Base-by-base conservation (phyloP, 2,329 filamentous ascomycete genomes). In the Hypoxylon sp. region DNA sequence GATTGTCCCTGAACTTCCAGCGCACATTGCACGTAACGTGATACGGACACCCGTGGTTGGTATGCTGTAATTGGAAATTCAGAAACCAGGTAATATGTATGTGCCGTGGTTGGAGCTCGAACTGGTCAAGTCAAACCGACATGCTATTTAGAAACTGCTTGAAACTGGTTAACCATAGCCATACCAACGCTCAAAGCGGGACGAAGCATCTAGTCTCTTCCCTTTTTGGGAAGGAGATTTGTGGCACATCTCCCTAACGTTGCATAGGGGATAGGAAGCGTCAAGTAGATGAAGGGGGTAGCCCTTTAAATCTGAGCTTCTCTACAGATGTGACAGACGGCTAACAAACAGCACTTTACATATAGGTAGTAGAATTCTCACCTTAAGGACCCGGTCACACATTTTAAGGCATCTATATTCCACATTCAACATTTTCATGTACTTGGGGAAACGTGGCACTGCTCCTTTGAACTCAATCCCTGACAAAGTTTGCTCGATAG, bases 271-370 rank as follows among this genome's bases (percentile, higher is more conserved):
- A 63, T 48, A 63, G 41, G 65, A 65, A 51, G 69, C 70, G 43
- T 73, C 71, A 73, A 60, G 49, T 74, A 74, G 65, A 73, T 71
- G 65, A 74, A 63, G 58, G 57, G 58, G 62, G 62, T 38, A 58
- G 23, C 65, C 58, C 48, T 55, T 64, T 23, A 51, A 70, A 72
- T 71, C 67, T 61, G 65, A 69, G 66, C 57, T 34, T 63, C 57
- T 64, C 30, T 60, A 43, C 38, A 63, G 23, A 58, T 61, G 56
- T 55, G 55, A 63, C 59, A 63, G 59, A 65, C 65, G 63, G 50
- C 52, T 43, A 49, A 49, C 55, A 49, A 63, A 67, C 66, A 55
- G 57, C 56, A 63, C 46, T 58, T 56, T 11, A 43, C 46, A 58
- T 34, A 43, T 59, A 66, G 52, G 70, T 34, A 48, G 3, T 25